phyloP scores from a whole-genome alignment of 305 asterid species.

The Rubia peregrina region DNA sequence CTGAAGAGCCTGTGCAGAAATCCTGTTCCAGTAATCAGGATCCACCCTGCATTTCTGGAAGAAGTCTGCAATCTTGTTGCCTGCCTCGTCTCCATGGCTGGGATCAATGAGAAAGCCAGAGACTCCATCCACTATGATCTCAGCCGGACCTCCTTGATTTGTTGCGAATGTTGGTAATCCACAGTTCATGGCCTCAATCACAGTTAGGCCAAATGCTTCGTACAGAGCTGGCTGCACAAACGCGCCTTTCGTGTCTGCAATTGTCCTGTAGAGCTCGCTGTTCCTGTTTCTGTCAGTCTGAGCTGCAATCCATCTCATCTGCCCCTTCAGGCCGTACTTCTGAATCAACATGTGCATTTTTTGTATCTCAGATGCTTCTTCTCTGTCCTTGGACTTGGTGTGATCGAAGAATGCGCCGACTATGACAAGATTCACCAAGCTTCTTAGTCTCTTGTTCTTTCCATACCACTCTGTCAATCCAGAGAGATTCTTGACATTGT shows the following conservation, averaged over 20 bases:
- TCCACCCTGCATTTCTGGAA: slow-evolving; percentile 72
- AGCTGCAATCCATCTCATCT: slow-evolving; percentile 89
- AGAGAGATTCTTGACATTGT: slow-evolving; percentile 64
- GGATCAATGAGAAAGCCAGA: slow-evolving; percentile 86
- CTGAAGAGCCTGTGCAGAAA: slow-evolving; percentile 58
- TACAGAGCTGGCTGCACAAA: slow-evolving; percentile 88
- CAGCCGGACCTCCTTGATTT: slow-evolving; percentile 94
- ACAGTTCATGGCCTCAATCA: slow-evolving; percentile 89
- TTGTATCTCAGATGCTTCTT: slow-evolving; percentile 67
- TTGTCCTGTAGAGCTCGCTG: slow-evolving; percentile 67
- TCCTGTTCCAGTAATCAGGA: slow-evolving; percentile 50
- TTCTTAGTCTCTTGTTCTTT: slow-evolving; percentile 62
- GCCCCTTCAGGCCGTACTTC: slow-evolving; percentile 68
- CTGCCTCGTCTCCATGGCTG: slow-evolving; percentile 59
- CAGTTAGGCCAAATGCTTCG: slow-evolving; percentile 90
- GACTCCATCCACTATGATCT: slow-evolving; percentile 73
- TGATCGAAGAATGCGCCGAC: slow-evolving; percentile 91
- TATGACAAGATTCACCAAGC: slow-evolving; percentile 68
- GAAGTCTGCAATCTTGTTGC: slow-evolving; percentile 78
- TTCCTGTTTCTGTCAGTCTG: slow-evolving; percentile 69
- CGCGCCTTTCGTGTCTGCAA: slow-evolving; percentile 86
- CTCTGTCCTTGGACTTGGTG: slow-evolving; percentile 77
- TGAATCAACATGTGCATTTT: slow-evolving; percentile 72
- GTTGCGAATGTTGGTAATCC: slow-evolving; percentile 93
- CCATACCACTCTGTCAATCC: slow-evolving; percentile 93